Evolutionary conservation across 2,329 filamentous ascomycete species (phyloP).

Genomic region (Colletotrichum plurivorum): DNA sequence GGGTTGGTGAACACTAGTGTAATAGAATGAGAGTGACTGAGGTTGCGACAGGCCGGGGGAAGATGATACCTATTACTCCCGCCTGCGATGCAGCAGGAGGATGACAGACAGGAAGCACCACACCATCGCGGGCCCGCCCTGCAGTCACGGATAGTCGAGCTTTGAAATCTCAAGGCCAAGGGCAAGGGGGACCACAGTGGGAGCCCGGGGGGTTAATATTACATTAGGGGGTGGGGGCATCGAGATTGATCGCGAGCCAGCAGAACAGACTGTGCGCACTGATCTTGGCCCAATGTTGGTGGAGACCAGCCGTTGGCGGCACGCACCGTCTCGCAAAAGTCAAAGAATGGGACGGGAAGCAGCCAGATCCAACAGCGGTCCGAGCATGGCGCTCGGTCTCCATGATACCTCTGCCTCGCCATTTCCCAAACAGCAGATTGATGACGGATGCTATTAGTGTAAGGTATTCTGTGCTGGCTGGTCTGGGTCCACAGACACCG

Average conservation of each 20-base stretch:
- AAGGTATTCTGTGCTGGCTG: not conserved
- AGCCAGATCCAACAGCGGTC: slow-evolving; percentile 31
- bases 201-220: not conserved
- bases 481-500: not conserved
- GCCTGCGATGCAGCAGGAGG: not conserved
- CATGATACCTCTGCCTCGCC: not conserved
- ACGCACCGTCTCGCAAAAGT: slow-evolving; percentile 39
- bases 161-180: slow-evolving; percentile 5
- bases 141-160: slow-evolving; percentile 8
- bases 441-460: not conserved
- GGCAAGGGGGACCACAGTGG: not conserved
- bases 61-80: not conserved
- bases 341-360: slow-evolving; percentile 32
- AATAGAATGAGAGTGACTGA: slow-evolving; percentile 13
- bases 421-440: not conserved
- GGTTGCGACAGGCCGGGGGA: slow-evolving; percentile 18
- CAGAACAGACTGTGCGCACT: slow-evolving; percentile 16
- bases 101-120: slow-evolving; percentile 25
- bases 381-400: slow-evolving; percentile 27
- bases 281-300: slow-evolving; percentile 31
- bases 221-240: slow-evolving; percentile 5
- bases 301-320: slow-evolving; percentile 35
- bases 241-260: slow-evolving; percentile 13
- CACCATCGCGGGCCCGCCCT: slow-evolving; percentile 22
- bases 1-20: not conserved